Evolutionary conservation across 805 yeast genomes (phyloP).

Genomic region (Pachysolen tannophilus): DNA sequence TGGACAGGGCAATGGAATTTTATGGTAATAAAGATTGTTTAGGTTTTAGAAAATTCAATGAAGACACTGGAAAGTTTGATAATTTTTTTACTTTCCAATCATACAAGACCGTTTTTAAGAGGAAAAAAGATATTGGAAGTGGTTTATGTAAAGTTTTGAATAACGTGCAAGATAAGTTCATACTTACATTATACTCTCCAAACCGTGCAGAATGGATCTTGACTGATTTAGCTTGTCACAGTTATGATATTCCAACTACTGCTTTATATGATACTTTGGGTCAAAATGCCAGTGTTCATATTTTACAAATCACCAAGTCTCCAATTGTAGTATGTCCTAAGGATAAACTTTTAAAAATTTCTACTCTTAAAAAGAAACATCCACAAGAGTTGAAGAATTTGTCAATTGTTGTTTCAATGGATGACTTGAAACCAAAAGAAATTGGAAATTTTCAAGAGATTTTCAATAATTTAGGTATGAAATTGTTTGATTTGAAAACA

Average conservation of each 20-base stretch:
- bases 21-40: slow-evolving; percentile 33
- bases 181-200: slow-evolving; percentile 47
- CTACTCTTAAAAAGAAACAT: slow-evolving; percentile 31
- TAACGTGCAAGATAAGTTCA: slow-evolving; percentile 24
- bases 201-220: slow-evolving; percentile 65
- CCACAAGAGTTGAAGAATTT: slow-evolving; percentile 20
- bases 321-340: slow-evolving; percentile 50
- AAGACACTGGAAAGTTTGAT: slow-evolving; percentile 9
- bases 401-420: slow-evolving; percentile 51
- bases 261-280: slow-evolving; percentile 53
- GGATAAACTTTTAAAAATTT: slow-evolving; percentile 37
- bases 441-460: slow-evolving; percentile 17
- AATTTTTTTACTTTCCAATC: slow-evolving; percentile 5
- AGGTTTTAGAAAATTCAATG: slow-evolving; percentile 32
- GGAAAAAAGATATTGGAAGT: slow-evolving; percentile 15
- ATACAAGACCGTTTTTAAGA: not conserved
- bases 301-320: slow-evolving; percentile 50
- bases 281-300: slow-evolving; percentile 53
- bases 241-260: slow-evolving; percentile 45
- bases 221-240: slow-evolving; percentile 58
- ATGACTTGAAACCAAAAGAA: slow-evolving; percentile 25
- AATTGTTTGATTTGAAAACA: slow-evolving; percentile 9
- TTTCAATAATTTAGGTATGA: slow-evolving; percentile 12
- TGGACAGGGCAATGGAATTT: slow-evolving; percentile 30
- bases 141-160: slow-evolving; percentile 16